phyloP scores from a whole-genome alignment of 2,329 filamentous ascomycete species.

The Penicillium glabrum region DNA sequence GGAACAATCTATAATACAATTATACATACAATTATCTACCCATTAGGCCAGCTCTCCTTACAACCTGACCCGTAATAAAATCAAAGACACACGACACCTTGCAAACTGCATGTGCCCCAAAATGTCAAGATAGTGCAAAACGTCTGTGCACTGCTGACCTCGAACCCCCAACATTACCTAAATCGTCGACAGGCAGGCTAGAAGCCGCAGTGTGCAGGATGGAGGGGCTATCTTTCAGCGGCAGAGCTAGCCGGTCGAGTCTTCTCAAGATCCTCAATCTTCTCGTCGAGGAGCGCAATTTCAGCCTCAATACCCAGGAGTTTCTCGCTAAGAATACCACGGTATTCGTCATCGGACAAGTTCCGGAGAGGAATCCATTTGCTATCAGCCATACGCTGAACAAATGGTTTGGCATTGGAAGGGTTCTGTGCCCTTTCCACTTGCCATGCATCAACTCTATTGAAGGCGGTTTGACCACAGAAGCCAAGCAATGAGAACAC shows the following conservation, averaged over 20 bases:
- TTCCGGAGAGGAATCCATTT: conserved; percentile 71
- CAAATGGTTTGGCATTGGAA: conserved; percentile 43
- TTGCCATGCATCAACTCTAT: conserved; percentile 51
- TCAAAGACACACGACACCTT: background rate
- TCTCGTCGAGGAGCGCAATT: conserved; percentile 75
- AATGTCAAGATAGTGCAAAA: background rate
- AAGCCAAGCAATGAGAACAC: conserved; percentile 61
- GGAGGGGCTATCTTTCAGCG: conserved; percentile 6
- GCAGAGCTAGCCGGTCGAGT: conserved; percentile 11
- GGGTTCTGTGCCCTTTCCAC: conserved; percentile 36
- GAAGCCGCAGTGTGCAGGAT: conserved; percentile 1
- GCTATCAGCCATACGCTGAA: conserved; percentile 56
- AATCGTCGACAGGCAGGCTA: conserved; percentile 8
- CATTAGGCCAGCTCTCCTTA: background rate
- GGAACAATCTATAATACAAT: conserved; percentile 6
- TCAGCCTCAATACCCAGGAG: conserved; percentile 70
- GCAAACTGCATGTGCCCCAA: background rate
- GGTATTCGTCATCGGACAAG: conserved; percentile 72
- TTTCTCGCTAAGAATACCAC: conserved; percentile 68
- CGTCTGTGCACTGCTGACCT: conserved; percentile 19
- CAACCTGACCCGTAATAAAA: background rate
- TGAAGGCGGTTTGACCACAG: conserved; percentile 57
- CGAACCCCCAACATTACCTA: conserved; percentile 5
- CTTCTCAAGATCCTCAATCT: conserved; percentile 58
- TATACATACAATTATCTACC: background rate